Evolutionary conservation across 805 yeast genomes (phyloP), one percentile per base, ranked within the genome.

Genomic region (Blastobotrys mokoenaii): DNA sequence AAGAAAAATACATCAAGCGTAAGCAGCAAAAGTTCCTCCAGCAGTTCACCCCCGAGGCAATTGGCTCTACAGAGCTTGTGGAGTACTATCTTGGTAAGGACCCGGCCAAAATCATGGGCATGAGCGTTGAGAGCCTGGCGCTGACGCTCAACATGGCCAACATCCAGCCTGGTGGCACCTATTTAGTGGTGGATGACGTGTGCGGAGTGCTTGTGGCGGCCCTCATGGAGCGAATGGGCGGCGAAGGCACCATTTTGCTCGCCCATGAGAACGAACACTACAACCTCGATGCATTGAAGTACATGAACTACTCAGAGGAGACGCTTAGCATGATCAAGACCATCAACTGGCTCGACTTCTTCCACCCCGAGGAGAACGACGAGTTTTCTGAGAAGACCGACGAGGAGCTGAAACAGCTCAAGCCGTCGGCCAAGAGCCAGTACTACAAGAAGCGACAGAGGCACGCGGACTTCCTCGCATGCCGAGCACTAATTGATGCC

Each of bases 261-360:
- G 70, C 81, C 1, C 97, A 93, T 64, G 98, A 93, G 60, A 87
- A 87, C 63, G 98, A 93, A 62, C 97, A 90, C 59, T 80, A 95
- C 2, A 89, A 89, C 59, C 66, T 81, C 22, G 82, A 82, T 48
- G 76, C 84, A 0, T 65, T 90, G 46, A 74, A 77, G 50, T 79
- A 77, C 57, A 73, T 87, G 40, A 82, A 84, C 58, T 52, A 52
- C 32, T 58, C 84, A 1, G 78, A 74, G 27, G 75, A 72, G 22
- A 61, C 70, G 39, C 67, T 76, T 29, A 65, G 70, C 25, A 77
- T 82, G 72, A 75, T 88, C 42, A 76, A 79, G 56, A 74, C 85
- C 1, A 71, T 88, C 8, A 85, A 83, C 50, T 71, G 89, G 66
- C 70, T 90, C 45, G 96, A 93, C 57, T 79, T 84, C 53, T 70